phyloP scores from a whole-genome alignment of 1,284 basidiomycete genomes.

The Cystobasidiaceae sp. region DNA sequence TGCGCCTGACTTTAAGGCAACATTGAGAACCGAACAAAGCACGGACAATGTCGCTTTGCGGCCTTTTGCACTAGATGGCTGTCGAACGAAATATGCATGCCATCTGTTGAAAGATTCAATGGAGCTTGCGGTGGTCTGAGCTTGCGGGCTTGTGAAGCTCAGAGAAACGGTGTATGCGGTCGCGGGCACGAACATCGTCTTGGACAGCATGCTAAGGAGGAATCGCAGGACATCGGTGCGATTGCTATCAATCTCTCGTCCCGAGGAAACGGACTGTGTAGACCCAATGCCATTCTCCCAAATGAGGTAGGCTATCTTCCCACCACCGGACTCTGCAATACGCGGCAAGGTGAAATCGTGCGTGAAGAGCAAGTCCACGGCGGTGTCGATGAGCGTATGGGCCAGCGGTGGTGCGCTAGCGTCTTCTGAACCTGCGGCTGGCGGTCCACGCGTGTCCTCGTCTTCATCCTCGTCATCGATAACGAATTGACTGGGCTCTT shows the following conservation, averaged over 20 bases:
- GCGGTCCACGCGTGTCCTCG: constrained; percentile 9
- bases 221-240: constrained; percentile 49
- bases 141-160: constrained; percentile 64
- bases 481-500: constrained; percentile 46
- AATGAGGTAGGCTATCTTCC: constrained; percentile 66
- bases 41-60: constrained; percentile 58
- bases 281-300: constrained; percentile 34
- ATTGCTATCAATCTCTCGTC: constrained; percentile 20
- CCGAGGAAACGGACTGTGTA: not conserved
- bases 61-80: not conserved
- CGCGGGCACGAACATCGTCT: constrained; percentile 76
- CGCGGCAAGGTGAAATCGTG: constrained; percentile 83
- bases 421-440: constrained; percentile 37
- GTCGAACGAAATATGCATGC: constrained; percentile 56
- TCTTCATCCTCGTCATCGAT: constrained; percentile 57
- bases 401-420: constrained; percentile 11
- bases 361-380: constrained; percentile 75
- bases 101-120: constrained; percentile 68
- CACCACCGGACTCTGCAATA: constrained; percentile 57
- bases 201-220: constrained; percentile 74
- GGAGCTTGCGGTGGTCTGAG: constrained; percentile 45
- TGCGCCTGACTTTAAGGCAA: constrained; percentile 53
- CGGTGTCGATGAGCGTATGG: constrained; percentile 30
- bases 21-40: constrained; percentile 85
- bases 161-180: constrained; percentile 51